Conservation (phyloP, 1,284 basidiomycete species). For the Phellopilus nigrolimitatus region DNA sequence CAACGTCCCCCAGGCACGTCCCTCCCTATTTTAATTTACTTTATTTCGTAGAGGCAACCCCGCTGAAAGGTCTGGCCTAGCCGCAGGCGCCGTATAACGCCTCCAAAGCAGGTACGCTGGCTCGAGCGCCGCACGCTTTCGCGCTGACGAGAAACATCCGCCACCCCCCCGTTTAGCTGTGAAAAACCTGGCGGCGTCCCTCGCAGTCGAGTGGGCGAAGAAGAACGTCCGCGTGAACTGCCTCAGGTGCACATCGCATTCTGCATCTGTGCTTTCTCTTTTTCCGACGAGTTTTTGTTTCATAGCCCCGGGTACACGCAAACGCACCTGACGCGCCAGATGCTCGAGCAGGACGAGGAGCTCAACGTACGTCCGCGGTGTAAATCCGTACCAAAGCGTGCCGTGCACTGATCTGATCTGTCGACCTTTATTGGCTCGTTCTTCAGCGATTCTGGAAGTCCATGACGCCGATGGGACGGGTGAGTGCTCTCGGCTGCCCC, state of each 20-base stretch:
- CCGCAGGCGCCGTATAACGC: constrained; percentile 95
- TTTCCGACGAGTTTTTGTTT: neutral
- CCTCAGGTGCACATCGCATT: constrained; percentile 47
- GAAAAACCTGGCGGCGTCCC: constrained; percentile 80
- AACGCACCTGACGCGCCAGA: constrained; percentile 79
- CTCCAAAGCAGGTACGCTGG: constrained; percentile 69
- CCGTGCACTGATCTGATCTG: neutral
- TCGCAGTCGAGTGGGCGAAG: constrained; percentile 90
- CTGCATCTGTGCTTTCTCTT: neutral
- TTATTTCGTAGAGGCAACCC: too few relatives aligned
- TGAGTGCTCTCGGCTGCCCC: constrained; percentile 32
- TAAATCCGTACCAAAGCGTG: neutral
- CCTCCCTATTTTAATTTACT: neutral
- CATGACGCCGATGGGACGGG: constrained; percentile 85
- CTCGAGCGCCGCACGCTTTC: too few relatives aligned
- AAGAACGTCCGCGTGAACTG: constrained; percentile 79
- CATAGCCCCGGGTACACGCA: constrained; percentile 83
- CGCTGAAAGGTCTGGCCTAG: constrained; percentile 35
- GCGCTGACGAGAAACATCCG: neutral
- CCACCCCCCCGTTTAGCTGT: constrained; percentile 48
- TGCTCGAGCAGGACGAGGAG: constrained; percentile 69
- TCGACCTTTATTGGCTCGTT: constrained; percentile 10
- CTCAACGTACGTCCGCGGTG: constrained; percentile 49
- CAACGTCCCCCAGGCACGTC: constrained; percentile 71
- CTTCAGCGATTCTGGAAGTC: constrained; percentile 81